Conservation (phyloP, 345 rosid genomes). For the Adansonia digitata region DNA sequence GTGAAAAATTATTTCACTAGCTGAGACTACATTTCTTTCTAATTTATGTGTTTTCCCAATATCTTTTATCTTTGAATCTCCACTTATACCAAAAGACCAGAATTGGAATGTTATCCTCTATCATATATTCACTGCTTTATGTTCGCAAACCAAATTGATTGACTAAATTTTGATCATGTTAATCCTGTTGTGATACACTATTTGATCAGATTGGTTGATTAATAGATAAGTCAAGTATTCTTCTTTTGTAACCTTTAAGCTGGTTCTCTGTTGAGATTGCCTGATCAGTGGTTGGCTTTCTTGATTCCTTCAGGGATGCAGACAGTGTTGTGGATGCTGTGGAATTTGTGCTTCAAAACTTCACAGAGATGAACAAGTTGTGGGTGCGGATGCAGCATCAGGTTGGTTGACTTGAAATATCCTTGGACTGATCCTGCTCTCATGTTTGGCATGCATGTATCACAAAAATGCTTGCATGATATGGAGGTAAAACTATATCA, state of each 20-base stretch:
- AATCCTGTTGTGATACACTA: background rate
- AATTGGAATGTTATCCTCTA: background rate
- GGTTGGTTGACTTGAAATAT: constrained; percentile 68
- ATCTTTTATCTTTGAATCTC: background rate
- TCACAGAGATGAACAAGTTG: constrained; percentile 98
- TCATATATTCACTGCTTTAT: background rate
- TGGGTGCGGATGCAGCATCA: constrained; percentile 99
- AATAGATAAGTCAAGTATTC: background rate
- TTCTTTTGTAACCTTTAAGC: background rate
- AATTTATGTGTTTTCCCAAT: background rate
- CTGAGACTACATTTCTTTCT: background rate
- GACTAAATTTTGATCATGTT: background rate
- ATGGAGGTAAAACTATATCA: constrained; percentile 61
- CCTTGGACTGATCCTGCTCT: constrained; percentile 46
- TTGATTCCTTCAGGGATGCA: constrained; percentile 64
- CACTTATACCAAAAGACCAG: background rate
- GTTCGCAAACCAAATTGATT: background rate
- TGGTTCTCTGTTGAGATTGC: background rate
- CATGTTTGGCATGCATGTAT: constrained; percentile 64
- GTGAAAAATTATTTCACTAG: background rate
- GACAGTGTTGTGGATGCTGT: constrained; percentile 87
- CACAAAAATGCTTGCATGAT: constrained; percentile 53
- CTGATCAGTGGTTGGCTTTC: constrained; percentile 14
- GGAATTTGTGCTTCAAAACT: constrained; percentile 94
- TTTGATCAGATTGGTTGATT: constrained; percentile 1